Conservation (phyloP, 768 basidiomycete species). For the Tylopilus cervinicoccineus region DNA sequence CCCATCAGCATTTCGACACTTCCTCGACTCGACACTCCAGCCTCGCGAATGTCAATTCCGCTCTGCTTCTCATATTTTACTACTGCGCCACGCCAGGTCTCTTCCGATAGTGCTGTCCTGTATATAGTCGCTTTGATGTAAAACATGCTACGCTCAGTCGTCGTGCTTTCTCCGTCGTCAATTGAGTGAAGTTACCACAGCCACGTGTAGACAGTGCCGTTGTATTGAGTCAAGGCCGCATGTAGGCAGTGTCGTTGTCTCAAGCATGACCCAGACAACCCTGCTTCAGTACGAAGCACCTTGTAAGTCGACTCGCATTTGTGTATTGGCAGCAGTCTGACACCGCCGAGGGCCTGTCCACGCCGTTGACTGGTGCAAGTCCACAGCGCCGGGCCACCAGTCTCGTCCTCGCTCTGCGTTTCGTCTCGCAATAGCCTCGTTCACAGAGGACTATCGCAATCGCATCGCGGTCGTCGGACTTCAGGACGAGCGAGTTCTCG, state of each 20-base stretch:
- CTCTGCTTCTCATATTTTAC: constrained; percentile 14
- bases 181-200: constrained; percentile 12
- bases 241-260: constrained; percentile 5
- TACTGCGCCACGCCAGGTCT: constrained; percentile 18
- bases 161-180: constrained; percentile 13
- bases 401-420: constrained; percentile 72
- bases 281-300: constrained; percentile 82
- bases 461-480: constrained; percentile 75
- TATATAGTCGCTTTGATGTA: constrained; percentile 31
- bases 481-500: constrained; percentile 83
- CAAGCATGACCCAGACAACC: constrained; percentile 62
- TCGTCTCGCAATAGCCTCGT: constrained; percentile 82
- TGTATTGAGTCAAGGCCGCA: constrained; percentile 28
- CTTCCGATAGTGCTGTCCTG: constrained; percentile 23
- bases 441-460: constrained; percentile 80
- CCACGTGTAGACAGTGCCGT: constrained; percentile 21
- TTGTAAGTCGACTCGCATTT: constrained; percentile 50
- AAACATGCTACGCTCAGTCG: constrained; percentile 14
- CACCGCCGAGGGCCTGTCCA: constrained; percentile 70
- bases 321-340: constrained; percentile 14
- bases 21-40: constrained; percentile 23
- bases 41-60: constrained; percentile 16
- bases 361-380: constrained; percentile 86
- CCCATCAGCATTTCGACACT: constrained; percentile 13
- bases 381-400: constrained; percentile 69